Evolutionary conservation across 2,329 filamentous ascomycete species (phyloP), one percentile per base, ranked within the genome.

Genomic region (Alternaria rosae): DNA sequence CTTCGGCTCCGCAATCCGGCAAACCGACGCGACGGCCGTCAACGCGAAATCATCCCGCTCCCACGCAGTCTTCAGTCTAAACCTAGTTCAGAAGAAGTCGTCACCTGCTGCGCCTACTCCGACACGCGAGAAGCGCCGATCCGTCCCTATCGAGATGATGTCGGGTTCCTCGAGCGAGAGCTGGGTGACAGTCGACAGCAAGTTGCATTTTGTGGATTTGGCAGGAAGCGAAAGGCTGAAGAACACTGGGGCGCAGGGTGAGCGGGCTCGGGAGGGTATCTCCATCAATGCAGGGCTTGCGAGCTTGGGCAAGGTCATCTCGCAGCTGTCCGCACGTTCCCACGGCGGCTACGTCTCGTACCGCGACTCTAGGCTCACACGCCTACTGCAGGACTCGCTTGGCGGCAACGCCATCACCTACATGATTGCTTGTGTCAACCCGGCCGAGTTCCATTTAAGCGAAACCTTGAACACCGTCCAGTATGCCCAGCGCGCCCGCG

Each of bases 351-450:
- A 98, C 80, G 94, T 99, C 59, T 99, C 95, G 2, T 99, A 99
- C 78, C 92, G 95, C 67, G 95, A 99, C 81, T 98, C 95, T n/a
- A 94, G 93, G 78, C 88, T 99, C 70, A 99, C 95, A 11, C 91
- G 95, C 62, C 85, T 99, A 23, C 87, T 99, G 17, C 95, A 99
- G 83, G 95, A 99, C 80, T 99, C 95, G 0, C 85, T 99, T 6
- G 95, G 95, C 59, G 95, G 95, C 5, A 98, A 97, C 77, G 95
- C 95, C 35, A 97, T 97, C 76, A 99, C 95, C 1, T 99, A 98
- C 82, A 98, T 99, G 95, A 95, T 99, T 81, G 95, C 95, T 9
- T 99, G 95, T 81, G 94, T 99, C 28, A 99, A 94, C 1, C 94
- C 94, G 0, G 93, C 94, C 13, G 94, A 97, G 77, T 99, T 99